Evolutionary conservation across 2,329 filamentous ascomycete species (phyloP), one percentile per base, ranked within the genome.

Genomic region (Calonectria honghensis): DNA sequence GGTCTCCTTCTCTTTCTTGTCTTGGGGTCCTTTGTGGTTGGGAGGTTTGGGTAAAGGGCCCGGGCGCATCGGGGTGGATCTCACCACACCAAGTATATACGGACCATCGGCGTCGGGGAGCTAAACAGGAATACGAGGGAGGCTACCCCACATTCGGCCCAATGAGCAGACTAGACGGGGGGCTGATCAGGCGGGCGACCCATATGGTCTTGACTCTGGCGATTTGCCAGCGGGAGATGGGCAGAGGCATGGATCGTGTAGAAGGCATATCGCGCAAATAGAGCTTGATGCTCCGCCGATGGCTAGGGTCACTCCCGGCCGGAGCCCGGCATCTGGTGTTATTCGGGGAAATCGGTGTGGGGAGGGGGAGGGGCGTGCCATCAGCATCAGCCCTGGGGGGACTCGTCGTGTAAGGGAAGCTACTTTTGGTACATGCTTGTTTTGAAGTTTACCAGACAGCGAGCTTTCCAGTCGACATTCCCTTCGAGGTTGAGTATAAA

Each of bases 111-210:
- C 50, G 37, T 37, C 61, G 59, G 68, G 68, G 57, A 50, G 52
- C 67, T 65, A 57, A 57, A 68, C 24, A 74, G 67, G 69, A 79
- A 80, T 80, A 80, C 77, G 78, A 79, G 78, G 69, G 72, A 65
- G 50, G 35, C 70, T 68, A 70, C 78, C 78, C 78, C 78, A 79
- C 77, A 80, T 72, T 61, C 64, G 24, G 63, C 32, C 54, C 59
- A 52, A 45, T n/a, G 48, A 14, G n/a, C 37, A 50, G 37, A 27
- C 50, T 66, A 65, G 52, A 48, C 29, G 35, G 61, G 31, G 32
- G 51, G 39, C 39, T 35, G 45, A 54, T 39, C 51, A 67, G 52
- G 39, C 51, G 51, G 51, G 41, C 10, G 57, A 37, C 51, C 37
- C 16, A 68, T 45, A 31, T 31, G 41, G 63, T 37, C 63, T 3